These are phyloP conservation scores for Linnemannia elongata DNA, from an alignment of 192 early-diverging fungal species.

Conservation along the genomic window DNA sequence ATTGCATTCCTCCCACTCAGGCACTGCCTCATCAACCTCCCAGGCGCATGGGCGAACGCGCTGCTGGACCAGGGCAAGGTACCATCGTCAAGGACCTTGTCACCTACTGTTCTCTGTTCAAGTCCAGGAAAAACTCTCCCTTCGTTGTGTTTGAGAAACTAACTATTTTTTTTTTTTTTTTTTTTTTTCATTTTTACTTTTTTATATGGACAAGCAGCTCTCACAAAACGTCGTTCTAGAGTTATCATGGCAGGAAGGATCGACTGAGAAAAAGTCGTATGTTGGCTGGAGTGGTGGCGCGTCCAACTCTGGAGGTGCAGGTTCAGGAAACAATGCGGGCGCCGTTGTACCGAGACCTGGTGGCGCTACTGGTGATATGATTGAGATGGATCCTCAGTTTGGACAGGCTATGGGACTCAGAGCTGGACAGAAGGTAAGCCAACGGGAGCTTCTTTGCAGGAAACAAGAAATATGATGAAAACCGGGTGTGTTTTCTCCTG, in stretches of 20 bases:
- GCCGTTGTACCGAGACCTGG: conserved; percentile 57
- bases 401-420: conserved; percentile 73
- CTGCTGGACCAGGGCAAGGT: conserved; percentile 80
- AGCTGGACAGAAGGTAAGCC: conserved; percentile 69
- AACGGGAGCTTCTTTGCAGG: not conserved
- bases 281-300: conserved; percentile 79
- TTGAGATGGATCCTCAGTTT: conserved; percentile 82
- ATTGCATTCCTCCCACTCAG: conserved; percentile 73
- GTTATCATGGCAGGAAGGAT: conserved; percentile 63
- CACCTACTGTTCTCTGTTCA: not conserved
- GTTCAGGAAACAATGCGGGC: conserved; percentile 16
- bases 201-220: conserved; percentile 34
- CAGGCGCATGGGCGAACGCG: conserved; percentile 78
- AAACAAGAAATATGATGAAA: too few species aligned
- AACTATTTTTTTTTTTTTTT: not conserved
- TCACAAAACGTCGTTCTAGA: conserved; percentile 75
- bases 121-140: not conserved
- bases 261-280: conserved; percentile 61
- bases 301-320: conserved; percentile 24
- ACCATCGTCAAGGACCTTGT: not conserved
- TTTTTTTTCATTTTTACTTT: not conserved
- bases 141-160: not conserved
- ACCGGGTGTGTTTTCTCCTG: not conserved
- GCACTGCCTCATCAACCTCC: conserved; percentile 82
- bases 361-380: conserved; percentile 51